Base-by-base conservation (phyloP, 1,284 basidiomycete species). In the Sporisorium graminicola region DNA sequence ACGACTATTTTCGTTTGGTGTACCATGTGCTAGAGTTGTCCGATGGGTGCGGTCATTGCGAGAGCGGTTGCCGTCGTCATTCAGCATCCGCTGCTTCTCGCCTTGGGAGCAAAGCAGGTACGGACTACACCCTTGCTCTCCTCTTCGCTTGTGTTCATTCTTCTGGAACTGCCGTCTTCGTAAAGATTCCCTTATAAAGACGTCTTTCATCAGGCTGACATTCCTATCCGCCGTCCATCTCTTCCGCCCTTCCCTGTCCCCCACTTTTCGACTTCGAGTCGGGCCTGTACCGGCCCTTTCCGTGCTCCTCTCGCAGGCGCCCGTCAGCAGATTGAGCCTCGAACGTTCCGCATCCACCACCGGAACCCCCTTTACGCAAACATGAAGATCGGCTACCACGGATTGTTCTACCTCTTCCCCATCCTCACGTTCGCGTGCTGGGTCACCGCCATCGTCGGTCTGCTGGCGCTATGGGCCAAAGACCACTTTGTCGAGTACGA, bases 391-490 rank as follows among this genome's bases (percentile, higher is more conserved):
- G 72, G 75, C 31, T 37, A 65, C 44, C 71, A 72, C 54, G 74
- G 77, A 14, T 44, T 74, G 18, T 77, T 59, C 60, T 80, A 71
- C 29, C 59, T 79, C 16, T 51, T 75, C 14, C 80, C 80, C 35
- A 62, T 82, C 58, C 51, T 77, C 35, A 81, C 80, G 5, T 70
- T 73, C 37, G 58, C 66, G 4, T 51, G 66, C 5, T 82, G 81
- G 81, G 63, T 69, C n/a, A 72, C 76, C 5, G 65, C 77, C 51
- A 75, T 82, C 31, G 65, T 83, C 53, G 80, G 79, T 26, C 75
- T 87, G 12, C 69, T 88, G 29, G 81, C 75, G 8, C 61, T 87
- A 0, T 88, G 88, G 87, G 85, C 84, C 1, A 43, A 55, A 8
- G 81, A 82, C 31, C 85, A 85, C 13, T 87, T 87, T 71, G 81